Conservation (phyloP, 2,329 filamentous ascomycete species). For the Blumeriella jaapii region DNA sequence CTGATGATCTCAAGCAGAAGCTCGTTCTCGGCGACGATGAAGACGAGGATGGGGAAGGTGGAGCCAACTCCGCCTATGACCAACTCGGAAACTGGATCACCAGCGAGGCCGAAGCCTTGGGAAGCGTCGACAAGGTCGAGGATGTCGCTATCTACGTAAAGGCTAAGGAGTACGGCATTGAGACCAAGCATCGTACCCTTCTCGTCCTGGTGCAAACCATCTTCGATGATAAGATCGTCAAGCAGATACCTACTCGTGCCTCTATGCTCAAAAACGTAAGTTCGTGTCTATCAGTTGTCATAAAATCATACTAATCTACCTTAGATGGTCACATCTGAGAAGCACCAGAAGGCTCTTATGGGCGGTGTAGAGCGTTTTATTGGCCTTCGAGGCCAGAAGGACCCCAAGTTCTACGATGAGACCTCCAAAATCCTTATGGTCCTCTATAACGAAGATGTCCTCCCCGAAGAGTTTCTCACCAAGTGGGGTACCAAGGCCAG, state of each 20-base stretch:
- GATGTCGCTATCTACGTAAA: conserved; percentile 92
- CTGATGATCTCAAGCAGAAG: conserved; percentile 88
- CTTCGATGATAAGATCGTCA: conserved; percentile 80
- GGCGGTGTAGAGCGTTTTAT: conserved; percentile 92
- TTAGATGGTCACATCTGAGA: conserved; percentile 75
- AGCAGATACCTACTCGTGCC: conserved; percentile 76
- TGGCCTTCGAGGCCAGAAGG: conserved; percentile 56
- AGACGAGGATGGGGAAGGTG: conserved; percentile 68
- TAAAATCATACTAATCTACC: no score
- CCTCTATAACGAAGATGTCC: conserved; percentile 82
- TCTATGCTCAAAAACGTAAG: conserved; percentile 77
- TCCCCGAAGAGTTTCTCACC: conserved; percentile 78
- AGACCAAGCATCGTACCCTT: conserved; percentile 86
- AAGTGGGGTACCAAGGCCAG: conserved; percentile 91
- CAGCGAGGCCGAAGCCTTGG: conserved; percentile 57
- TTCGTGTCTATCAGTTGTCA: conserved; percentile 7
- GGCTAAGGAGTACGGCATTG: conserved; percentile 91
- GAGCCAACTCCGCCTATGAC: conserved; percentile 70
- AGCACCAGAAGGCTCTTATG: conserved; percentile 89
- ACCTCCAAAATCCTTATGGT: conserved; percentile 80
- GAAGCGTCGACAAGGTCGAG: conserved; percentile 66
- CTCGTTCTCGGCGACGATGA: conserved; percentile 71
- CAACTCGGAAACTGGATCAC: conserved; percentile 89
- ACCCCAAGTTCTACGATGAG: conserved; percentile 65
- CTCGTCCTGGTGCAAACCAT: conserved; percentile 86